Conservation (phyloP, 148 eudicot genomes). For the Nepenthes mirabilis region DNA sequence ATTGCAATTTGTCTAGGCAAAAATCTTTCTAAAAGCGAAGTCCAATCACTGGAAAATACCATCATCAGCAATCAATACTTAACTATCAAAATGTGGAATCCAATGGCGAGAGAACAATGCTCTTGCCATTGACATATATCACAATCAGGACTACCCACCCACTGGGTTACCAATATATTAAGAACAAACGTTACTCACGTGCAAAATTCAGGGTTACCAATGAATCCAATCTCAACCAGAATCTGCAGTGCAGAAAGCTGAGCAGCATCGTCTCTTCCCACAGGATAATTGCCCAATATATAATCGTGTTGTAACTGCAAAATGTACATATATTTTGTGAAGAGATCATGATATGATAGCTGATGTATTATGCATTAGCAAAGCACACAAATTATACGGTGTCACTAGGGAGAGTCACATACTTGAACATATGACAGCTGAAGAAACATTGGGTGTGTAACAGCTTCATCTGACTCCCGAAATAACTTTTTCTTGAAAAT, state of each 20-base stretch:
- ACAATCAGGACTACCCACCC: no score
- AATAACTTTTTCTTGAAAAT: constrained; percentile 89
- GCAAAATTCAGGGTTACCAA: constrained; percentile 69
- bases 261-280: constrained; percentile 96
- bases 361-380: neutral
- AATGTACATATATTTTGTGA: neutral
- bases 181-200: constrained; percentile 39
- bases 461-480: constrained; percentile 95
- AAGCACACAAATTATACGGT: neutral
- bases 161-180: no score
- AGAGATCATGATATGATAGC: neutral
- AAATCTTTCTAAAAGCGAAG: constrained; percentile 78
- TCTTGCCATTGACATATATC: no score
- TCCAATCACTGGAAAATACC: constrained; percentile 71
- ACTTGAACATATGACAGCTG: constrained; percentile 97
- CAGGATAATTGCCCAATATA: constrained; percentile 92
- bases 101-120: no score
- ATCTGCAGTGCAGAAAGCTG: constrained; percentile 90
- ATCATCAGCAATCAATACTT: constrained; percentile 1
- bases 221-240: constrained; percentile 82
- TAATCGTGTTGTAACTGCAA: constrained; percentile 72
- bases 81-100: no score
- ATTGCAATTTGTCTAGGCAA: constrained; percentile 89
- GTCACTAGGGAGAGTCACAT: constrained; percentile 1
- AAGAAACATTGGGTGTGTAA: constrained; percentile 91